Evolutionary conservation across 176 grass and related monocot species (phyloP).

Genomic region (Puya raimondii): DNA sequence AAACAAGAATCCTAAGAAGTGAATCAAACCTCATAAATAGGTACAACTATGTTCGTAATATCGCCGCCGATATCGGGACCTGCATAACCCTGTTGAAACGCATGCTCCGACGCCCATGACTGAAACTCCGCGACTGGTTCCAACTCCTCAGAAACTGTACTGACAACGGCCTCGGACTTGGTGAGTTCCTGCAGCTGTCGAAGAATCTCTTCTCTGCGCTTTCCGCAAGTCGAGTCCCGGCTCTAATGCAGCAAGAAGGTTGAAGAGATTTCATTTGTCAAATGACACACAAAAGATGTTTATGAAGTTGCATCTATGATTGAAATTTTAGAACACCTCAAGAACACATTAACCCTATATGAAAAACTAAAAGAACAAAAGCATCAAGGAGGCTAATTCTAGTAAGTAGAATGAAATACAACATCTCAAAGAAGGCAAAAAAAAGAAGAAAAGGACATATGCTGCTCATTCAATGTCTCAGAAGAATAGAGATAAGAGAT

Average conservation of each 20-base stretch:
- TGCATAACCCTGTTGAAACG: constrained; percentile 23
- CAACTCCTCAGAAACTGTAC: constrained; percentile 7
- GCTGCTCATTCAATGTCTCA: too few species aligned
- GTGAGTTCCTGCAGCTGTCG: constrained; percentile 51
- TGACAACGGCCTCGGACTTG: constrained; percentile 27
- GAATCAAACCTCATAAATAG: constrained; percentile 37
- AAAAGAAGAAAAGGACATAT: too few species aligned
- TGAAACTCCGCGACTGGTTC: constrained; percentile 24
- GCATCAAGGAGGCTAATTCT: not conserved
- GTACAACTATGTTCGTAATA: constrained; percentile 22
- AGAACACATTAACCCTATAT: not conserved
- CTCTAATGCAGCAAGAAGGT: constrained; percentile 18
- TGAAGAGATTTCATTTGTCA: not conserved
- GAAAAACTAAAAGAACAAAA: not conserved
- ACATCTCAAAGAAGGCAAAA: not conserved
- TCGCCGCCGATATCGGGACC: constrained; percentile 15
- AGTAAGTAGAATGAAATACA: not conserved
- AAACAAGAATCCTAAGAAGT: not conserved
- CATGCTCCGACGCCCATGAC: constrained; percentile 28
- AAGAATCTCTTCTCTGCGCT: constrained; percentile 35
- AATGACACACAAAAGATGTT: not conserved
- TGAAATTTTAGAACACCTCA: not conserved
- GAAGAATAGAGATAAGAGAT: too few species aligned
- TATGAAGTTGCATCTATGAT: not conserved
- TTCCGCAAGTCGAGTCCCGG: constrained; percentile 21